Percentiles rank a stretch among this genome's conserved stretches.
Evolutionary conservation across 305 asterid species (phyloP).

Genomic region (Solanum hybrid): DNA sequence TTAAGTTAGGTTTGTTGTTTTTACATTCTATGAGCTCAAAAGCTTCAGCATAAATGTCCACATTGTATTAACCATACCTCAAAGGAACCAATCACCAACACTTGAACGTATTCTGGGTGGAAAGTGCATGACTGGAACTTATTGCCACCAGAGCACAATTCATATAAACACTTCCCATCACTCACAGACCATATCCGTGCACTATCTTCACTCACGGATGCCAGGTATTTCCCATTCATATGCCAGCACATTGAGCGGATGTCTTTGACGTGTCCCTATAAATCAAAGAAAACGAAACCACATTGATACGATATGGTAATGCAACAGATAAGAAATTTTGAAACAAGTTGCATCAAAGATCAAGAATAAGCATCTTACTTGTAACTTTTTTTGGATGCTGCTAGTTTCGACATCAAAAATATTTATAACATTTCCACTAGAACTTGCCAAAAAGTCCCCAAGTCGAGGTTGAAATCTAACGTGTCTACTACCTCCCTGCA

Average conservation of each 20-base stretch:
- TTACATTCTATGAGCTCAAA: background rate
- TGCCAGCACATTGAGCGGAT: slow-evolving; percentile 38
- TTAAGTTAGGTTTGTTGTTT: background rate
- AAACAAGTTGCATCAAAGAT: background rate
- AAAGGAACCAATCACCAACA: slow-evolving; percentile 2
- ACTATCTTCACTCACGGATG: slow-evolving; percentile 37
- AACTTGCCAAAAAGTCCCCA: slow-evolving; percentile 35
- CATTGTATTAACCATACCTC: background rate
- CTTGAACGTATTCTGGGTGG: slow-evolving; percentile 25
- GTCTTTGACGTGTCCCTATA: slow-evolving; percentile 34
- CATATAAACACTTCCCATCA: slow-evolving; percentile 20
- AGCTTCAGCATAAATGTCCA: background rate
- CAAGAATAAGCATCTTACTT: slow-evolving; percentile 21
- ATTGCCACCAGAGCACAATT: slow-evolving; percentile 20
- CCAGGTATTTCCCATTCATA: slow-evolving; percentile 30
- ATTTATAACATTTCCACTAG: slow-evolving; percentile 27
- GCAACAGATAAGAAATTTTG: background rate
- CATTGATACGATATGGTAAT: background rate
- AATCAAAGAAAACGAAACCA: slow-evolving; percentile 6
- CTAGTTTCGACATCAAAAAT: slow-evolving; percentile 34
- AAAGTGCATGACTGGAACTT: slow-evolving; percentile 36
- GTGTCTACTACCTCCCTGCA: slow-evolving; percentile 38
- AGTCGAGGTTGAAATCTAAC: slow-evolving; percentile 42
- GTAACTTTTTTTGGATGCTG: slow-evolving; percentile 6
- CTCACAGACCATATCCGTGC: slow-evolving; percentile 30